Evolutionary conservation across 768 basidiomycete genomes (phyloP), one percentile per base, ranked within the genome.

Genomic region (Hebeloma cylindrosporum): DNA sequence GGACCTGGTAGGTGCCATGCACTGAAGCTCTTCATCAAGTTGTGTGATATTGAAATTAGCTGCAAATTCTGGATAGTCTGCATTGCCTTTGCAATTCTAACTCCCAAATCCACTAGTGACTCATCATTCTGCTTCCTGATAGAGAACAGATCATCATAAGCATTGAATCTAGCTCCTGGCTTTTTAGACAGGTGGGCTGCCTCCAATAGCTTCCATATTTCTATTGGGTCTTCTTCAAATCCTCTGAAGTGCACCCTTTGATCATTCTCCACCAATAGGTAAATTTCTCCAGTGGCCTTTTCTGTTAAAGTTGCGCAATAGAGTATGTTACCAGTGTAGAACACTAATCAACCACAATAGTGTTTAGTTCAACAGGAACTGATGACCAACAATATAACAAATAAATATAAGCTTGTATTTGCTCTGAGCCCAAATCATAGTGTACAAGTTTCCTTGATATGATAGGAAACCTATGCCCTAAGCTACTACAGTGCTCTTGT

Each of bases 231-330:
- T n/a, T 52, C 51, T 27, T 53, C 45, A 32, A 47, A 36, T 7
- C 42, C 48, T 35, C 40, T 54, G 28, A 57, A 31, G 29, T 60
- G 51, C 1, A 49, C 43, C 43, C 48, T 53, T 36, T 60, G 54
- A 14, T 50, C 44, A 9, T 29, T 10, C 23, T 57, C 54, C 7
- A 60, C 27, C 3, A 47, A 22, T 7, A 58, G 39, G 25, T 30
- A 60, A 34, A 60, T 51, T 20, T 45, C 45, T 5, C 59, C 52
- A 9, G 57, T 51, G 26, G 57, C 54, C 23, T 43, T 43, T n/a
- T n/a, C n/a, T n/a, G n/a, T n/a, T n/a, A n/a, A n/a, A n/a, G n/a
- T n/a, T n/a, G n/a, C n/a, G n/a, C n/a, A n/a, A n/a, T n/a, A n/a
- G n/a, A n/a, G n/a, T n/a, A n/a, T n/a, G n/a, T n/a, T n/a, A n/a